Evolutionary conservation across 768 basidiomycete genomes (phyloP), one percentile per base, ranked within the genome.

Genomic region (Suillus luteus): DNA sequence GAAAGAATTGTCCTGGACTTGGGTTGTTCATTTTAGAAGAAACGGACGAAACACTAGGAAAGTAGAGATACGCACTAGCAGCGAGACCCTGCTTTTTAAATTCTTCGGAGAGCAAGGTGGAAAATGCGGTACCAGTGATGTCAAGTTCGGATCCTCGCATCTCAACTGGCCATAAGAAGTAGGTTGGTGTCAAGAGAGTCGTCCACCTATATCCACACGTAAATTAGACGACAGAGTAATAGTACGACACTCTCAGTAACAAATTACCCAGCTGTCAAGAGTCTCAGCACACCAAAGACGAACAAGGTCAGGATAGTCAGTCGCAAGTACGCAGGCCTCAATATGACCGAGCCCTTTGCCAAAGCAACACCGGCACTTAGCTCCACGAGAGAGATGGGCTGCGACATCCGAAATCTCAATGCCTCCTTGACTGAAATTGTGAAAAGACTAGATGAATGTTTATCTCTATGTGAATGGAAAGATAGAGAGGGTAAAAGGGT

Each of bases 241-340:
- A 27, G 48, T 24, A 24, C 24, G 14, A 49, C 6, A 14, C 49
- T 49, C 22, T 15, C 14, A 49, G 11, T 27, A 7, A 48, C 8
- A 9, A 60, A 22, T 31, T 60, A 69, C 70, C 68, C 65, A 3
- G 70, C 66, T 5, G 62, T 64, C 24, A 71, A n/a, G 22, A 70
- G 46, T n/a, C 31, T 64, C 5, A 64, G 62, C 38, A 65, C 15
- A 4, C 54, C 66, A n/a, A 62, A 67, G 33, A 71, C 15, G 11
- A 41, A 41, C 24, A 62, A 19, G 0, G 65, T 67, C 6, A 52
- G 48, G 46, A 55, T 37, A 15, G 64, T 58, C 11, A 14, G 64
- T 4, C 61, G 60, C 33, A 48, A 19, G 52, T 43, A 7, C 11
- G 58, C 55, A 54, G 61, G 12, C 4, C 38, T 63, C 61, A 3